Conservation (phyloP, 805 yeast species). For the Ogataea polymorpha region DNA sequence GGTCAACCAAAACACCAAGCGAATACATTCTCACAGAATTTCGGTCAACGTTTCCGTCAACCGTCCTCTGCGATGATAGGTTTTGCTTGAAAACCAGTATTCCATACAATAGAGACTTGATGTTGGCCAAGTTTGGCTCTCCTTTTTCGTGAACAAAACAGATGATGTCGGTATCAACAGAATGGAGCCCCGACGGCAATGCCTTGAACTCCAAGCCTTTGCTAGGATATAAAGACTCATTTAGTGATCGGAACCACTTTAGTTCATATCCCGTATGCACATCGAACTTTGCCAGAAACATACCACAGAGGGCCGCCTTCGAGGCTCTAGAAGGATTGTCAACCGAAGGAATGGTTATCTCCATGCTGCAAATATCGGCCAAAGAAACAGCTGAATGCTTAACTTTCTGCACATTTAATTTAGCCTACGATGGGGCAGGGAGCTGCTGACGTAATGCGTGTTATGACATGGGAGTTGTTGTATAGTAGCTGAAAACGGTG, state of each 20-base stretch:
- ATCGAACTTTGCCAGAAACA: conserved; percentile 52
- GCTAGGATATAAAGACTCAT: conserved; percentile 28
- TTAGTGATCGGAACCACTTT: conserved; percentile 39
- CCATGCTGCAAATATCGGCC: not conserved
- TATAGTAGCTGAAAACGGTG: too few species aligned
- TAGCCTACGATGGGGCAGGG: conserved; percentile 8
- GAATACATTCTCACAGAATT: conserved; percentile 57
- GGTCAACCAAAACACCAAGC: conserved; percentile 57
- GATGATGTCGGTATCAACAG: conserved; percentile 47
- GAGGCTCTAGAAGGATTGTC: not conserved
- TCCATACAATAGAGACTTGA: conserved; percentile 40
- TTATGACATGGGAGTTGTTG: too few species aligned
- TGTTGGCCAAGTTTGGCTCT: conserved; percentile 16
- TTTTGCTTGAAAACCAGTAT: conserved; percentile 51
- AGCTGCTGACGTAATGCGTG: conserved; percentile 3
- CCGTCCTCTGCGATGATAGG: conserved; percentile 12
- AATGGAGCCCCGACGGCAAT: conserved; percentile 69
- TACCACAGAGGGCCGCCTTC: conserved; percentile 35
- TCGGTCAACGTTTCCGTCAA: conserved; percentile 33
- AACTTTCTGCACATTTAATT: not conserved
- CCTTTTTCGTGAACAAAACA: conserved; percentile 41
- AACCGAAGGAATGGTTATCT: not conserved
- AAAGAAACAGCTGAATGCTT: not conserved
- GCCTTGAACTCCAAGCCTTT: conserved; percentile 57
- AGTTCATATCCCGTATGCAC: conserved; percentile 48